Evolutionary conservation across 352 stramenopile species (phyloP).

Genomic region (Globisporangium paddicum): DNA sequence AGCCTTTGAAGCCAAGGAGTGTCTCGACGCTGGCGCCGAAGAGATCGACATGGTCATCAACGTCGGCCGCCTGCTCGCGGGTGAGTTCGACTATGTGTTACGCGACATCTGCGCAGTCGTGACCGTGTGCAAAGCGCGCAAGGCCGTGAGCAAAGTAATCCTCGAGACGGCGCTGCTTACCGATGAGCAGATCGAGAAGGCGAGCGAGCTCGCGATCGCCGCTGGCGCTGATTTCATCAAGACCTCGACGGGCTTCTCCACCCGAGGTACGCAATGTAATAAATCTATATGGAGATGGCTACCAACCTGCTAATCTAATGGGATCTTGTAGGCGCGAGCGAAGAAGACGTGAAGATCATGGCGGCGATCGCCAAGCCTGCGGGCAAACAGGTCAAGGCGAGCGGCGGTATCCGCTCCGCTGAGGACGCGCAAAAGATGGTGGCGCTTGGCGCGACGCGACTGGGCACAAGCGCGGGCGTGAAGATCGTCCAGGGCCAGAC

Average conservation of each 20-base stretch:
- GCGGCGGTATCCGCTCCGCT: conserved; percentile 66
- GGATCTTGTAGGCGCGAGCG: conserved; percentile 42
- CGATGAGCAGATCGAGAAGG: conserved; percentile 61
- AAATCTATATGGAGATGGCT: no score
- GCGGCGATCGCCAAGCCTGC: conserved; percentile 44
- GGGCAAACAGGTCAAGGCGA: conserved; percentile 78
- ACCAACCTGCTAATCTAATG: neutral
- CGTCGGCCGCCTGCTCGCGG: conserved; percentile 51
- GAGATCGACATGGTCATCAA: conserved; percentile 90
- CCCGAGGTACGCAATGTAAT: conserved; percentile 32
- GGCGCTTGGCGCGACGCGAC: conserved; percentile 57
- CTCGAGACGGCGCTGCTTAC: conserved; percentile 78
- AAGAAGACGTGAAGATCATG: conserved; percentile 79
- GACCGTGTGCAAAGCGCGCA: conserved; percentile 53
- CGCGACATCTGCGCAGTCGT: conserved; percentile 73
- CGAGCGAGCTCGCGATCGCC: conserved; percentile 58
- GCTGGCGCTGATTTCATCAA: conserved; percentile 86
- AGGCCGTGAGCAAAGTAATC: conserved; percentile 75
- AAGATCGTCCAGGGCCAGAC: conserved; percentile 50
- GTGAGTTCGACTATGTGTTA: conserved; percentile 71
- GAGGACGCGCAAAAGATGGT: conserved; percentile 72
- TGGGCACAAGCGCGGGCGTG: conserved; percentile 64
- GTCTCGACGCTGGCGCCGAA: conserved; percentile 62
- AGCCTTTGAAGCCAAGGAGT: conserved; percentile 64
- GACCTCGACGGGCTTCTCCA: conserved; percentile 84